Evolutionary conservation across 2,329 filamentous ascomycete species (phyloP).

Genomic region (Orbilia quercus): DNA sequence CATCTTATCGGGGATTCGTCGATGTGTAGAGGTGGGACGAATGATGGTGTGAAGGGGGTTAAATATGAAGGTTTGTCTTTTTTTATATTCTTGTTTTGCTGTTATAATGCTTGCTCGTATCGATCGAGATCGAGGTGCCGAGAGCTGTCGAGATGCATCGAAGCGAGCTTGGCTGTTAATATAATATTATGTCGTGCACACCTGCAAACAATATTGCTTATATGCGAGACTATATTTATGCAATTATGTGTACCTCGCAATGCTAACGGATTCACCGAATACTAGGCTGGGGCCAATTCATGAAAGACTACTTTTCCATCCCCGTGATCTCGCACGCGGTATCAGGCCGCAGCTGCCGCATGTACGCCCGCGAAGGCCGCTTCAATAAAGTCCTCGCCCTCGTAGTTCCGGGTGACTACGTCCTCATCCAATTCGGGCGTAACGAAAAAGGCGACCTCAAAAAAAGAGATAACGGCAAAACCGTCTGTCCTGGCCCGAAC

Average conservation of each 20-base stretch:
- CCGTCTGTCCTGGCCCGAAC: conserved; percentile 19
- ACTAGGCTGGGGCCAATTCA: conserved; percentile 35
- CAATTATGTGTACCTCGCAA: background rate
- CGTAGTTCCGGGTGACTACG: conserved; percentile 11
- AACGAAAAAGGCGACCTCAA: conserved; percentile 29
- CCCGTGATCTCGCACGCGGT: conserved; percentile 20
- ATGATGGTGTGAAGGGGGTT: conserved; percentile 37
- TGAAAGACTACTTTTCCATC: conserved; percentile 19
- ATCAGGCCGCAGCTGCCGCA: conserved; percentile 33
- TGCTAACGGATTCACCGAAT: background rate
- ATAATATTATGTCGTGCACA: background rate
- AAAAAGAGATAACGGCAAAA: conserved; percentile 32
- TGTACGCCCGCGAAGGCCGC: conserved; percentile 27
- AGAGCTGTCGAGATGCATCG: background rate
- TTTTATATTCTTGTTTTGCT: background rate
- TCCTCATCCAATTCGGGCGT: conserved; percentile 37
- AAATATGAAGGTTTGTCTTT: conserved; percentile 26
- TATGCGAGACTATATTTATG: too few relatives aligned
- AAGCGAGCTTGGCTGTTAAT: background rate
- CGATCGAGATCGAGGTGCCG: background rate
- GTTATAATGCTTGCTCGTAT: background rate
- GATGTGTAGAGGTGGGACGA: conserved; percentile 38
- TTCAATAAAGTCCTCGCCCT: conserved; percentile 26
- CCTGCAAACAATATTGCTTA: background rate
- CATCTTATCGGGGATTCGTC: conserved; percentile 38